phyloP scores from a whole-genome alignment of 352 stramenopile species.

The Globisporangium recalcitrans region DNA sequence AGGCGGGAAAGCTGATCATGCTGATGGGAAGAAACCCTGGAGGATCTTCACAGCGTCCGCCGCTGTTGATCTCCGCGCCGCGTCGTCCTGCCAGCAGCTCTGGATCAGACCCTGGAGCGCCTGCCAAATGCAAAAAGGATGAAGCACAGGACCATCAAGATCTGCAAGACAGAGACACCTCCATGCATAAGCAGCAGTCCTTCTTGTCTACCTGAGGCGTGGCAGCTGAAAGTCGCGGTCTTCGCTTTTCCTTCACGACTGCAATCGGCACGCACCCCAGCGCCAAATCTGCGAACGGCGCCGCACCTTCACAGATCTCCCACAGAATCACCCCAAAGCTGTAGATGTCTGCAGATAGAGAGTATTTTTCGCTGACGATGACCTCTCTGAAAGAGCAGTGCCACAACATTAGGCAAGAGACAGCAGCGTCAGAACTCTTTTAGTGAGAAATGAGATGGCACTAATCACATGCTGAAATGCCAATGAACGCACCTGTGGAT shows the following conservation, averaged over 20 bases:
- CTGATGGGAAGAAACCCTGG: conserved; percentile 39
- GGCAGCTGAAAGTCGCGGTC: conserved; percentile 47
- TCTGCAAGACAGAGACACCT: not conserved
- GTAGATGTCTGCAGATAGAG: conserved; percentile 70
- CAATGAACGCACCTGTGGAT: conserved; percentile 47
- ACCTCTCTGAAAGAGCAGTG: conserved; percentile 40
- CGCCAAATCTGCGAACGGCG: conserved; percentile 55
- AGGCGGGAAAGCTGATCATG: conserved; percentile 3
- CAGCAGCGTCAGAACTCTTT: not conserved
- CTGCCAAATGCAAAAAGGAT: conserved; percentile 19
- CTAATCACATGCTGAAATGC: not conserved
- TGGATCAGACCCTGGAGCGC: conserved; percentile 54
- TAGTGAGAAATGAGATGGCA: not conserved
- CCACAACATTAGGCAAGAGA: not conserved
- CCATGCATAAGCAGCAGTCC: too few relatives aligned
- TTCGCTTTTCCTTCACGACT: conserved; percentile 61
- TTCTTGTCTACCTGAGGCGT: conserved; percentile 39
- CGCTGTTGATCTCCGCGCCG: conserved; percentile 38
- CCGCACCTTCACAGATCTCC: conserved; percentile 66
- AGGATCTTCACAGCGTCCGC: conserved; percentile 36
- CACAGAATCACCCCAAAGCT: conserved; percentile 79
- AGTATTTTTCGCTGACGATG: conserved; percentile 59
- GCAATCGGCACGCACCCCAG: conserved; percentile 53
- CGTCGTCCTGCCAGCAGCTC: conserved; percentile 63
- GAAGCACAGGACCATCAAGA: not conserved